Percentiles rank a stretch among this genome's conserved stretches.
Conservation (phyloP, 1,284 basidiomycete species). For the Sanguinoderma infundibulare region DNA sequence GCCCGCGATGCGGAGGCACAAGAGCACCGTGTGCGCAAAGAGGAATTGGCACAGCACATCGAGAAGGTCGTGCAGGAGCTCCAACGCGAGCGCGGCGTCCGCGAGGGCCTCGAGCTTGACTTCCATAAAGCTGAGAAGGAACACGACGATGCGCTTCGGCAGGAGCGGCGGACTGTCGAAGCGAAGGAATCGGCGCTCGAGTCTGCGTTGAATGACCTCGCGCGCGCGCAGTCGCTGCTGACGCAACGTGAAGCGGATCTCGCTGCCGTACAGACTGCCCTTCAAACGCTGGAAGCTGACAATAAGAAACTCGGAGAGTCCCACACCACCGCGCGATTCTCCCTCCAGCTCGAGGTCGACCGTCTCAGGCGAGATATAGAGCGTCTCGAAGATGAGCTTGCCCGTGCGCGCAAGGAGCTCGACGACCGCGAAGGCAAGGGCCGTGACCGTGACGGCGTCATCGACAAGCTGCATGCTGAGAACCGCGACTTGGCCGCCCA, state of each 20-base stretch:
- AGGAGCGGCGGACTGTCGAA: slow-evolving; percentile 63
- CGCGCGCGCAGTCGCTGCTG: slow-evolving; percentile 63
- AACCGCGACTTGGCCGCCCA: slow-evolving; percentile 79
- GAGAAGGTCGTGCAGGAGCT: slow-evolving; percentile 76
- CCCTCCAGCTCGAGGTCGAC: slow-evolving; percentile 91
- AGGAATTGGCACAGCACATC: slow-evolving; percentile 76
- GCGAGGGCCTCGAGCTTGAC: slow-evolving; percentile 61
- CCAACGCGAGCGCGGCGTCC: slow-evolving; percentile 55
- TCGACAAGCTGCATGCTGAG: slow-evolving; percentile 79
- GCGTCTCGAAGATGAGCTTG: slow-evolving; percentile 81
- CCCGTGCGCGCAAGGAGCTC: slow-evolving; percentile 74
- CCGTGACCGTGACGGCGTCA: slow-evolving; percentile 68
- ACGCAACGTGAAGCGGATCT: slow-evolving; percentile 77
- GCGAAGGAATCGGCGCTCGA: slow-evolving; percentile 71
- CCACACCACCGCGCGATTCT: slow-evolving; percentile 83
- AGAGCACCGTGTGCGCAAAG: slow-evolving; percentile 66
- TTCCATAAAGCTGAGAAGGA: slow-evolving; percentile 58
- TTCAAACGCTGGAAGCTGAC: slow-evolving; percentile 69
- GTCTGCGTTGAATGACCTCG: slow-evolving; percentile 62
- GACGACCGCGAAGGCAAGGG: slow-evolving; percentile 67
- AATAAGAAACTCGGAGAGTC: slow-evolving; percentile 80
- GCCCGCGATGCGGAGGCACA: slow-evolving; percentile 60
- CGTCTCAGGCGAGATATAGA: slow-evolving; percentile 86
- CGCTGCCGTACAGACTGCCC: slow-evolving; percentile 70
- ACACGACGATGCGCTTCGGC: slow-evolving; percentile 61